Evolutionary conservation across 2,329 filamentous ascomycete species (phyloP), one percentile per base, ranked within the genome.

Genomic region (Rutstroemia sp.): DNA sequence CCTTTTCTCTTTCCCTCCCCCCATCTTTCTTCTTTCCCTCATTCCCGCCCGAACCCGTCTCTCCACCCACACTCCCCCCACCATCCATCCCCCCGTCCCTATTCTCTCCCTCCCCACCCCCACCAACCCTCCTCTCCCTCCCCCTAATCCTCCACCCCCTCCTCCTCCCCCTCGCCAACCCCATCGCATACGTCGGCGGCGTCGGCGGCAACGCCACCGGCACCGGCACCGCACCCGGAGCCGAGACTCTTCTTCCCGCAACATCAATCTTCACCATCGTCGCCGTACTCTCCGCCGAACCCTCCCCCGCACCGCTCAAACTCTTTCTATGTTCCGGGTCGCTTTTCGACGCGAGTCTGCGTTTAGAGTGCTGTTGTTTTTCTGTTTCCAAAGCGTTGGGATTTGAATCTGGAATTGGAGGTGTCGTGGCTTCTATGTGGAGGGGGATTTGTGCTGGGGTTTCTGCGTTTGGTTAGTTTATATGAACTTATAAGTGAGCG

Each of bases 121-220:
- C 27, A 27, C 51, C 19, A n/a, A 12, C 21, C 17, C 21, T 30
- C 34, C 27, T 21, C 27, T 17, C 51, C 10, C 51, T 46, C 37
- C 42, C 38, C 12, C 42, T 30, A 48, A 54, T 48, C n/a, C 16
- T 48, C 44, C 51, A 54, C n/a, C 21, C 23, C 17, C 42, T 54
- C 44, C n/a, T 54, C n/a, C 39, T 54, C 7, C 30, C 44, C 51
- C 44, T 48, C 44, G 37, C 47, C 44, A 48, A 48, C 0, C 21
- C 38, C 17, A 41, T n/a, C 2, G 38, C 38, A 41, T 41, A 41
- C 17, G 17, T n/a, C 14, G 38, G 38, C 17, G 38, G 38, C 14
- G 38, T 41, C 38, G 38, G 16, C 14, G 38, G 38, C 17, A 17
- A 17, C 38, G n/a, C 19, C 19, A 19, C 19, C 19, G 19, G 19